Percentiles rank a stretch among this genome's conserved stretches.
These are phyloP conservation scores for Castanospermum australe DNA, from an alignment of 306 rosid genomes.

Conservation along the genomic window DNA sequence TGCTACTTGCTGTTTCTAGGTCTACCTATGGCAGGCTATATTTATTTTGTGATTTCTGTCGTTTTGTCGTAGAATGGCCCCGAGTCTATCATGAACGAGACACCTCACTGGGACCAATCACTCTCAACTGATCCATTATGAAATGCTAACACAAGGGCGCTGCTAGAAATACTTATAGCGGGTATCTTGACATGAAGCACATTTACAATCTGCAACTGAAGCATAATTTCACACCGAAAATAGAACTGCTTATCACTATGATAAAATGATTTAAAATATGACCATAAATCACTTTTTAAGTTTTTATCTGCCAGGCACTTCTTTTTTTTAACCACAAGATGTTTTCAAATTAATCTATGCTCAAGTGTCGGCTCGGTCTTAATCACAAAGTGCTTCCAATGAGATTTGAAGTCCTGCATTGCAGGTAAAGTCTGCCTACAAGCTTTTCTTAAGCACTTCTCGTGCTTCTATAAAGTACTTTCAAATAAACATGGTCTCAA, in stretches of 20 bases:
- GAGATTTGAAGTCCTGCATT: too few species aligned
- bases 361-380: too few species aligned
- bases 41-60: background rate
- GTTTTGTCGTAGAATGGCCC: background rate
- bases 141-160: background rate
- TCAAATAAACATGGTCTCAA: too few species aligned
- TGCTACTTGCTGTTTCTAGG: background rate
- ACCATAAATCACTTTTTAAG: background rate
- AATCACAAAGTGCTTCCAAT: too few species aligned
- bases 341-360: too few species aligned
- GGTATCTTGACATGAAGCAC: background rate
- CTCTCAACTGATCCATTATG: background rate
- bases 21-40: background rate
- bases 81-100: background rate
- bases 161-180: background rate
- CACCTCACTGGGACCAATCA: background rate
- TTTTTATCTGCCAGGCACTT: too few species aligned
- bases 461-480: too few species aligned
- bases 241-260: background rate
- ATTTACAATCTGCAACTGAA: background rate
- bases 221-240: background rate
- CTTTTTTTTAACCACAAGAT: too few species aligned
- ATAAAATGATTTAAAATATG: background rate
- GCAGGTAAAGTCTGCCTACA: too few species aligned
- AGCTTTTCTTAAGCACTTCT: background rate